Evolutionary conservation across 768 basidiomycete species (phyloP).

Genomic region (Termitomyces sp.): DNA sequence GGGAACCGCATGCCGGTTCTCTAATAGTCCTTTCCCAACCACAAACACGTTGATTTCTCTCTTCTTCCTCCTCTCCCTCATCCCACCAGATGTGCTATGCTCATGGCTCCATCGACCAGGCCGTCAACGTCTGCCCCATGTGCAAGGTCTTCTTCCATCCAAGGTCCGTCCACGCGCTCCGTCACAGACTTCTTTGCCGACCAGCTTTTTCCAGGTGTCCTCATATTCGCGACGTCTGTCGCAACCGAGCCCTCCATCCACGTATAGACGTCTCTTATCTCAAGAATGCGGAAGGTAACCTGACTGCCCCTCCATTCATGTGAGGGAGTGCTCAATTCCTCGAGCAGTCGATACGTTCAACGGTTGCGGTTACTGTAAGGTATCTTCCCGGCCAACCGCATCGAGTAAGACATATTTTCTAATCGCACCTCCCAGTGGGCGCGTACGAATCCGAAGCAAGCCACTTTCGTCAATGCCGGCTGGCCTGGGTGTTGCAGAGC

Average conservation of each 20-base stretch:
- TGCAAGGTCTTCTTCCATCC: slow-evolving; percentile 75
- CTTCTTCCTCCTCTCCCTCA: slow-evolving; percentile 13
- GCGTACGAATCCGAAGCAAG: slow-evolving; percentile 47
- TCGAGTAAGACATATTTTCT: slow-evolving; percentile 14
- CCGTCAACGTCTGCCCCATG: slow-evolving; percentile 70
- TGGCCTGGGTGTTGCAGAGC: slow-evolving; percentile 92
- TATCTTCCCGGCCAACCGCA: slow-evolving; percentile 23
- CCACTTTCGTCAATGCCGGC: slow-evolving; percentile 63
- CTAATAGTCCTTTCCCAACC: slow-evolving; percentile 20
- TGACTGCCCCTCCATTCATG: slow-evolving; percentile 12
- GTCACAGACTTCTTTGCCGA: slow-evolving; percentile 9
- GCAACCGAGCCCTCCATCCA: slow-evolving; percentile 69
- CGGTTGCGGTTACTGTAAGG: slow-evolving; percentile 90
- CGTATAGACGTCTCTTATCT: slow-evolving; percentile 73
- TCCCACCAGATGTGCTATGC: slow-evolving; percentile 60
- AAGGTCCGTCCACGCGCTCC: slow-evolving; percentile 36
- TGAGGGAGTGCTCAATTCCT: slow-evolving; percentile 10
- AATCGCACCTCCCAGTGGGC: slow-evolving; percentile 55
- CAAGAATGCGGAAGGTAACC: slow-evolving; percentile 82
- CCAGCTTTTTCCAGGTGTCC: slow-evolving; percentile 53
- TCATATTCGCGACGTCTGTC: slow-evolving; percentile 69
- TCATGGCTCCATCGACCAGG: slow-evolving; percentile 63
- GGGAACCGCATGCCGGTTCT: slow-evolving; percentile 29
- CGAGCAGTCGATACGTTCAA: slow-evolving; percentile 70
- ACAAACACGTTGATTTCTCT: slow-evolving; percentile 23